These are phyloP conservation scores for Aspergillus bombycis DNA, from an alignment of 2,329 filamentous ascomycete species.

Conservation along the genomic window DNA sequence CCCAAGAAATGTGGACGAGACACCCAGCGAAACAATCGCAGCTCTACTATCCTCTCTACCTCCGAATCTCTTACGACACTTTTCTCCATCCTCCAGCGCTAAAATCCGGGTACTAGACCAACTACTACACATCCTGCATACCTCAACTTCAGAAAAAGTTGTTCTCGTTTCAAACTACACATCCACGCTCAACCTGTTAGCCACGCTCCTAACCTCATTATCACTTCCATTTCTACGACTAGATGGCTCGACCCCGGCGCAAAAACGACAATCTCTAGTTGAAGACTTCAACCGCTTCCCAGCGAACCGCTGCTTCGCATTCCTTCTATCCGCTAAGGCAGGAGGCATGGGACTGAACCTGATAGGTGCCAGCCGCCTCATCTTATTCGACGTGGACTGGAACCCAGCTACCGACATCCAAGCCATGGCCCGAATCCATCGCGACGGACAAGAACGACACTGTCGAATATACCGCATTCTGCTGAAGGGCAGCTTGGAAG, in stretches of 20 bases:
- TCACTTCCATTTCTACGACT: constrained; percentile 67
- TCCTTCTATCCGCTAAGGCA: constrained; percentile 72
- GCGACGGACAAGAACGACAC: constrained; percentile 69
- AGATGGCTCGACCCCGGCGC: constrained; percentile 66
- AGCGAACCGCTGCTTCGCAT: constrained; percentile 64
- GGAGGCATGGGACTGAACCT: constrained; percentile 72
- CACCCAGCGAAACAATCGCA: constrained; percentile 51
- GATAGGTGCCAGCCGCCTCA: constrained; percentile 69
- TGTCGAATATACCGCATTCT: constrained; percentile 72
- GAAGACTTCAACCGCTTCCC: constrained; percentile 69
- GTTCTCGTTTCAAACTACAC: constrained; percentile 79
- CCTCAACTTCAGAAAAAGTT: constrained; percentile 68
- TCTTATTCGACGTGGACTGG: constrained; percentile 77
- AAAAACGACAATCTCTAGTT: constrained; percentile 68
- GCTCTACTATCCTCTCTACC: constrained; percentile 59
- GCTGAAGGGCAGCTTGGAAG: constrained; percentile 69
- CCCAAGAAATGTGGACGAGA: constrained; percentile 52
- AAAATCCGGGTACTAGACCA: constrained; percentile 71
- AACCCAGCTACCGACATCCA: constrained; percentile 74
- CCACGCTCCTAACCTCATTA: constrained; percentile 62
- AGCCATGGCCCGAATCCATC: constrained; percentile 74
- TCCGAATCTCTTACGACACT: constrained; percentile 55
- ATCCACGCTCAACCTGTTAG: constrained; percentile 69
- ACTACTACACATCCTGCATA: constrained; percentile 63
- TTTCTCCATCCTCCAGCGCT: constrained; percentile 61